phyloP scores from a whole-genome alignment of 306 rosid species.

The Carpinus viminea region DNA sequence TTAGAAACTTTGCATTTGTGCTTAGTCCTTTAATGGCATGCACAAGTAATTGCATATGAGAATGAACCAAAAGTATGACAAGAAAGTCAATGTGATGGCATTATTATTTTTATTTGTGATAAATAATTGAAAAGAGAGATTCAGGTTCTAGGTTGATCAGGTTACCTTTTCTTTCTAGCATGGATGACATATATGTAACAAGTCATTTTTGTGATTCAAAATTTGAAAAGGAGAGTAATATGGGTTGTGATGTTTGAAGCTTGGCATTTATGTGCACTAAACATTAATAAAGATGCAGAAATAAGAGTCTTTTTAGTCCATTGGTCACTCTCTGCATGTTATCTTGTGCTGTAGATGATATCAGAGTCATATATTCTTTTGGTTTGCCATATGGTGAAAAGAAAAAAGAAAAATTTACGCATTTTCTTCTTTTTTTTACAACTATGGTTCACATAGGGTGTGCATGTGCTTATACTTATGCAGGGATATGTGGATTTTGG shows the following conservation, averaged over 20 bases:
- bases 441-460: conserved; percentile 16
- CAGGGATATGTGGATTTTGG: conserved; percentile 94
- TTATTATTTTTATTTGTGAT: not conserved
- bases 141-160: not conserved
- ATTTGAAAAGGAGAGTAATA: not conserved
- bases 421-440: conserved; percentile 25
- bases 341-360: not conserved
- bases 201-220: not conserved
- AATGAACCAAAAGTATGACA: not conserved
- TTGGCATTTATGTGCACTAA: not conserved
- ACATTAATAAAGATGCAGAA: not conserved
- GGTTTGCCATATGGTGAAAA: not conserved
- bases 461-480: conserved; percentile 32
- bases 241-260: not conserved
- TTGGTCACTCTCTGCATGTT: not conserved
- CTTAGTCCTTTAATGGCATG: not conserved
- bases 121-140: not conserved
- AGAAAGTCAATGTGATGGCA: not conserved
- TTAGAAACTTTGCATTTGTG: conserved; percentile 7
- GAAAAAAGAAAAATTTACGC: not conserved
- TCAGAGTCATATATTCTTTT: not conserved
- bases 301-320: not conserved
- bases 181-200: not conserved
- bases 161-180: not conserved
- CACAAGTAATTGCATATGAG: not conserved